A percentile compares a stretch with the other conserved stretches of the same genome.
phyloP scores from a whole-genome alignment of 2,329 filamentous ascomycete genomes.

The Pseudogymnoascus sp. region DNA sequence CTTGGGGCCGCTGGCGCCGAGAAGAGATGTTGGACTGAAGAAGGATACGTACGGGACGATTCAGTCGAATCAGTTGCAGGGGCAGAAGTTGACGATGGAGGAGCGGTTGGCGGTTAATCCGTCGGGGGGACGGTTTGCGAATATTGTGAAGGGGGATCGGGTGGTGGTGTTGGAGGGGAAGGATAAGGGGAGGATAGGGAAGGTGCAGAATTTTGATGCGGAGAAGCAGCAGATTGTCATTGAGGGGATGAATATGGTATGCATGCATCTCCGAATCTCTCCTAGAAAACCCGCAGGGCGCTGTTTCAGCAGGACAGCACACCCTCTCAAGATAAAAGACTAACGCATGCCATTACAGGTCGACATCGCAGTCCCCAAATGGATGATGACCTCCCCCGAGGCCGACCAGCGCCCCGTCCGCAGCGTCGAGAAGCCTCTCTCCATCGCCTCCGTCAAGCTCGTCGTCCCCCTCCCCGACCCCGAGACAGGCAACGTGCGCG shows the following conservation, averaged over 20 bases:
- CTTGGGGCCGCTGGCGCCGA: conserved; percentile 68
- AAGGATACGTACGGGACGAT: conserved; percentile 53
- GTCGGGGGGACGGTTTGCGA: conserved; percentile 41
- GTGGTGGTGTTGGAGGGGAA: conserved; percentile 72
- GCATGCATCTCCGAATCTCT: conserved; percentile 19
- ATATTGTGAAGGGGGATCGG: conserved; percentile 61
- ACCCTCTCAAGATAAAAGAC: not conserved
- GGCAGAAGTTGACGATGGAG: conserved; percentile 16
- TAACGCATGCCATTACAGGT: conserved; percentile 24
- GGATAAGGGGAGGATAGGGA: conserved; percentile 76
- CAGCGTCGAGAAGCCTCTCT: conserved; percentile 46
- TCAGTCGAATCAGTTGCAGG: conserved; percentile 27
- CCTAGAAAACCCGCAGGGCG: not conserved
- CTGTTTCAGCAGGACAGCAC: not conserved
- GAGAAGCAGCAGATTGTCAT: conserved; percentile 51
- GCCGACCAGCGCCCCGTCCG: conserved; percentile 33
- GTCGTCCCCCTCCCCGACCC: conserved; percentile 67
- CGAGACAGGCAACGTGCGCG: conserved; percentile 53
- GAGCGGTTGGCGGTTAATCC: conserved; percentile 21
- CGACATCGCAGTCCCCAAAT: conserved; percentile 34
- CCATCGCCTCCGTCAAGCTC: conserved; percentile 67
- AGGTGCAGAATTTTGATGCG: conserved; percentile 49
- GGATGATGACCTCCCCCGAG: conserved; percentile 31
- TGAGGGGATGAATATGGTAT: conserved; percentile 55
- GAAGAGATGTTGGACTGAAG: conserved; percentile 55